Base-by-base conservation (phyloP, 2,329 filamentous ascomycete genomes). In the Lecanicillium sp. region DNA sequence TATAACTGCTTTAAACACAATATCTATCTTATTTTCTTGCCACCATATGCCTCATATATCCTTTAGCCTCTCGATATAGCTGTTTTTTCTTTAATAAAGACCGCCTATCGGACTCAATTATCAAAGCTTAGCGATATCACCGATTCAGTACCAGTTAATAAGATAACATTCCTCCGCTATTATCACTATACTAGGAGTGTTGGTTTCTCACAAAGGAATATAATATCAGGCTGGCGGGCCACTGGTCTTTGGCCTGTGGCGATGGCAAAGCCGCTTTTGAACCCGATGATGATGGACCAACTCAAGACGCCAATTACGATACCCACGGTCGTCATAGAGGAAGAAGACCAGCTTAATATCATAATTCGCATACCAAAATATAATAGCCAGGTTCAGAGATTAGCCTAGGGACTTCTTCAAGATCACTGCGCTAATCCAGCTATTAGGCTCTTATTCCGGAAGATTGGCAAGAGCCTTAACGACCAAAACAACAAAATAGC, bases 41-140 rank as follows among this genome's bases (percentile, higher is more conserved):
- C 20, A 14, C 15, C 12, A 18, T 17, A 40, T 34, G 20, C 15
- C 14, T 29, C 15, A 14, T 22, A 40, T 30, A 20, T 39, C 16
- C 30, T 39, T 12, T 22, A 39, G 30, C 37, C 37, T 27, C 27
- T 39, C 29, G 30, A 39, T 39, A 19, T 39, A n/a, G 29, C 18
- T 3, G 9, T 29, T 9, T 40, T 40, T 34, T 15, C n/a, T 7
- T 6, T 12, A 8, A 19, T 40, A 8, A 40, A 40, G 17, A 17
- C 8, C 1, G 22, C 12, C 14, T 35, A 35, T 25, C 17, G n/a
- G 13, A 12, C 9, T 7, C 5, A 29, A n/a, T 32, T 40, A 28
- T 12, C 16, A 17, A 29, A 5, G n/a, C 29, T 19, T 3, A 18
- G 13, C 14, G 29, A 2, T 29, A 18, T 17, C 27, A 20, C 12